Percentiles rank a stretch among this genome's conserved stretches.
Conservation (phyloP, 352 stramenopile species). For the Phytophthora hibernalis region DNA sequence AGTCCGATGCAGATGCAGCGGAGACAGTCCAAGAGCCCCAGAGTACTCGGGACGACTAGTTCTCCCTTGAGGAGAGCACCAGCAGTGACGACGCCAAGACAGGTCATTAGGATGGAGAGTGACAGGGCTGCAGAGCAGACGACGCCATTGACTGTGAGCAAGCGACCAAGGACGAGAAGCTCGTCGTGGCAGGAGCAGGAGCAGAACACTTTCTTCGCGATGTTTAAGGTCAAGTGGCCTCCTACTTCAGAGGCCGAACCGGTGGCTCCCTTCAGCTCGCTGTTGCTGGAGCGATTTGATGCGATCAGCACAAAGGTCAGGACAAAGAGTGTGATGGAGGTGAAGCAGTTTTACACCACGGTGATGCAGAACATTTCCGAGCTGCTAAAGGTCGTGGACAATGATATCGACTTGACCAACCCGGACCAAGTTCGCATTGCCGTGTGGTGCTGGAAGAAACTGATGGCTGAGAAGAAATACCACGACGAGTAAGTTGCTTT, state of each 20-base stretch:
- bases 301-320: constrained; percentile 68
- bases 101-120: constrained; percentile 13
- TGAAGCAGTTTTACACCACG: constrained; percentile 62
- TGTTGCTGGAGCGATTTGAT: constrained; percentile 67
- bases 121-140: constrained; percentile 14
- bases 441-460: constrained; percentile 77
- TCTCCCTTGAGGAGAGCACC: constrained; percentile 20
- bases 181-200: constrained; percentile 61
- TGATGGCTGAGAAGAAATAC: constrained; percentile 51
- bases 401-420: constrained; percentile 74
- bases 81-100: constrained; percentile 16
- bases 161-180: constrained; percentile 34
- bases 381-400: constrained; percentile 48
- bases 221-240: constrained; percentile 79
- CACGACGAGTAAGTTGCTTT: constrained; percentile 44
- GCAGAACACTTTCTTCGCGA: constrained; percentile 69
- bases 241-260: constrained; percentile 22
- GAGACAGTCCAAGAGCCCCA: constrained; percentile 25
- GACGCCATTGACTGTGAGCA: constrained; percentile 17
- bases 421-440: constrained; percentile 76
- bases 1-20: constrained; percentile 32
- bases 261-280: constrained; percentile 40
- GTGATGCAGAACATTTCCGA: constrained; percentile 58
- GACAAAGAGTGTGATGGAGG: constrained; percentile 68
- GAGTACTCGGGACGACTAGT: constrained; percentile 16